Evolutionary conservation across 2,329 filamentous ascomycete species (phyloP), one percentile per base, ranked within the genome.

Genomic region (Chaetomiaceae sp.): DNA sequence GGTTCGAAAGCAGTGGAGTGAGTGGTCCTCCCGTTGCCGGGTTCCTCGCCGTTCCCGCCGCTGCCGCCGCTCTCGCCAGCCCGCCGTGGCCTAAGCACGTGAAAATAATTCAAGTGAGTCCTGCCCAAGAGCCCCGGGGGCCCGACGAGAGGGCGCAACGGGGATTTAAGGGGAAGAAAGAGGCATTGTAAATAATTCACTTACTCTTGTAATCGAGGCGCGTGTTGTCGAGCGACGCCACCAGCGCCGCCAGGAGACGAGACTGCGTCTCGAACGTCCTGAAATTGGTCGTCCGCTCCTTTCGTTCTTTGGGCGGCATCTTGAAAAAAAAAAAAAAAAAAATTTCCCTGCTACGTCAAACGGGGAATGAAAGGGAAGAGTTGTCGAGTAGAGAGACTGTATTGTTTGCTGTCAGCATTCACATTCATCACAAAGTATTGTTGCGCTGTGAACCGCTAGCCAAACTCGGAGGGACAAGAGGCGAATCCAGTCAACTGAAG

Each of bases 121-220:
- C 31, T 40, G 37, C 19, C 38, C 14, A 40, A 21, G 17, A 8
- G 38, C 23, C 44, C 25, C 6, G 3, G 6, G 23, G 39, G 23
- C 25, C 39, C 27, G 42, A 19, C 40, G 35, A 38, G 31, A 39
- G 16, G 21, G 9, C 43, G 37, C 14, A 21, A 19, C 31, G 35
- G 21, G 31, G 4, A 16, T 27, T 33, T 25, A 16, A 9, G 14
- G 14, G 5, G 17, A 33, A 14, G 25, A 23, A 27, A 44, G 16
- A 37, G n/a, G n/a, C n/a, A n/a, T n/a, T n/a, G n/a, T n/a, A n/a
- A 23, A 34, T 6, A 10, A 20, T 17, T 4, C 16, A 53, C 78
- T 69, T 74, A 85, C 82, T 79, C 60, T 76, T 78, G 64, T 78
- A 83, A 63, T 85, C 79, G 47, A 83, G 75, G 55, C 76, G 79